Percentiles rank a stretch among this genome's conserved stretches.
Evolutionary conservation across 306 rosid genomes (phyloP).

Genomic region (Arachis stenosperma): DNA sequence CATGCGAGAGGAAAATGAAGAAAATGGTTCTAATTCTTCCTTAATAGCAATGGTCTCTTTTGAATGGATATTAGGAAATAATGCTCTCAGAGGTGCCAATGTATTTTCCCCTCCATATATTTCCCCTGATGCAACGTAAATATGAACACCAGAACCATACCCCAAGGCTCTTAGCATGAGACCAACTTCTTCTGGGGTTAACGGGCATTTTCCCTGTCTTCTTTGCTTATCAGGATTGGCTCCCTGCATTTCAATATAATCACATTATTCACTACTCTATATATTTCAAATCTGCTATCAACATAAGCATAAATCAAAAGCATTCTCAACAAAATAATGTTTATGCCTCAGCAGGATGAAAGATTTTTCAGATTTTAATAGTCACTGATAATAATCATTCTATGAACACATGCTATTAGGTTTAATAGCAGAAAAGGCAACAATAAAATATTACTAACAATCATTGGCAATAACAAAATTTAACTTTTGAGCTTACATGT

Average conservation of each 20-base stretch:
- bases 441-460: slow-evolving; percentile 5
- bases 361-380: slow-evolving; percentile 19
- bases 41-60: slow-evolving; percentile 87
- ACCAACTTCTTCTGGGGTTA: slow-evolving; percentile 99
- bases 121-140: slow-evolving; percentile 96
- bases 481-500: slow-evolving; percentile 62
- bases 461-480: slow-evolving; percentile 23
- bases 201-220: slow-evolving; percentile 98
- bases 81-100: slow-evolving; percentile 80
- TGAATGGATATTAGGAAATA: slow-evolving; percentile 88
- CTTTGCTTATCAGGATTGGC: slow-evolving; percentile 92
- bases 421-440: slow-evolving; percentile 20
- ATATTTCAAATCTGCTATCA: slow-evolving; percentile 3
- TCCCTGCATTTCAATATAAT: slow-evolving; percentile 57
- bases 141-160: slow-evolving; percentile 86
- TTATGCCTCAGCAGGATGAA: slow-evolving; percentile 19
- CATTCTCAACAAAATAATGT: slow-evolving; percentile 9
- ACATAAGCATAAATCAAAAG: slow-evolving; percentile 8
- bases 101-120: slow-evolving; percentile 96
- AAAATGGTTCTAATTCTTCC: slow-evolving; percentile 79
- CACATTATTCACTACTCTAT: slow-evolving; percentile 29
- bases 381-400: slow-evolving; percentile 25
- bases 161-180: slow-evolving; percentile 97
- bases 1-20: slow-evolving; percentile 98
- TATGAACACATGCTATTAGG: slow-evolving; percentile 17